A percentile compares a stretch with the other conserved stretches of the same genome.
phyloP scores from a whole-genome alignment of 371 early-diverging fungal species.

The Fennellomyces sp. region DNA sequence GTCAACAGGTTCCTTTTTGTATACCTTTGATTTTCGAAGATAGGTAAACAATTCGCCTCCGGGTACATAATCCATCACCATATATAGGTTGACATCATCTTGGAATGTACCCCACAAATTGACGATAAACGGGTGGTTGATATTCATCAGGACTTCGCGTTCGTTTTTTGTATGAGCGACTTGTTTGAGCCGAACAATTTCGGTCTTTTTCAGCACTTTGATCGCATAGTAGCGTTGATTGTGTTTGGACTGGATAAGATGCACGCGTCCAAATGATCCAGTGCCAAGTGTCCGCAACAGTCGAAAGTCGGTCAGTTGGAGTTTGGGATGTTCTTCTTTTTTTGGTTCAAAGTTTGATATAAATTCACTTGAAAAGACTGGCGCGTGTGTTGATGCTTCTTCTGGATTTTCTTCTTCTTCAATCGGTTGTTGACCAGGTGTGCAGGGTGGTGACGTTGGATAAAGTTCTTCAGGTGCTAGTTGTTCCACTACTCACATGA shows the following conservation, averaged over 20 bases:
- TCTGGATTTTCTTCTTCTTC: background rate
- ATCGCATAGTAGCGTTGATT: slow-evolving; percentile 92
- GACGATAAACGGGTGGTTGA: slow-evolving; percentile 90
- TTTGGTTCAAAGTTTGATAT: background rate
- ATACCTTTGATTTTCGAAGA: slow-evolving; percentile 46
- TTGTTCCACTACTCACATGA: background rate
- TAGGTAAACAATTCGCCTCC: slow-evolving; percentile 94
- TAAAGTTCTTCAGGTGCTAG: slow-evolving; percentile 7
- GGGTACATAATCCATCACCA: slow-evolving; percentile 94
- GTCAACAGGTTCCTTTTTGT: background rate
- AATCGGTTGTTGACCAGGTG: background rate
- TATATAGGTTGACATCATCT: slow-evolving; percentile 82
- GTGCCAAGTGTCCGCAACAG: slow-evolving; percentile 89
- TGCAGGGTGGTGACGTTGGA: slow-evolving; percentile 4
- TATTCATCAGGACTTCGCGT: slow-evolving; percentile 81
- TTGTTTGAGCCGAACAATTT: slow-evolving; percentile 94
- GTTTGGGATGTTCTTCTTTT: slow-evolving; percentile 38
- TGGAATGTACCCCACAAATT: slow-evolving; percentile 88
- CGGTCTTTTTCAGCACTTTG: slow-evolving; percentile 89
- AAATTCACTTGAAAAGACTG: slow-evolving; percentile 5
- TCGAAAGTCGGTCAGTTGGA: slow-evolving; percentile 66
- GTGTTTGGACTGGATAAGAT: slow-evolving; percentile 79
- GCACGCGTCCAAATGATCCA: slow-evolving; percentile 98
- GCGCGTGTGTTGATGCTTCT: slow-evolving; percentile 15
- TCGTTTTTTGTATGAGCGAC: slow-evolving; percentile 92